These are phyloP conservation scores for Coemansia guatemalensis DNA, from an alignment of 192 early-diverging fungal genomes.

Conservation along the genomic window DNA sequence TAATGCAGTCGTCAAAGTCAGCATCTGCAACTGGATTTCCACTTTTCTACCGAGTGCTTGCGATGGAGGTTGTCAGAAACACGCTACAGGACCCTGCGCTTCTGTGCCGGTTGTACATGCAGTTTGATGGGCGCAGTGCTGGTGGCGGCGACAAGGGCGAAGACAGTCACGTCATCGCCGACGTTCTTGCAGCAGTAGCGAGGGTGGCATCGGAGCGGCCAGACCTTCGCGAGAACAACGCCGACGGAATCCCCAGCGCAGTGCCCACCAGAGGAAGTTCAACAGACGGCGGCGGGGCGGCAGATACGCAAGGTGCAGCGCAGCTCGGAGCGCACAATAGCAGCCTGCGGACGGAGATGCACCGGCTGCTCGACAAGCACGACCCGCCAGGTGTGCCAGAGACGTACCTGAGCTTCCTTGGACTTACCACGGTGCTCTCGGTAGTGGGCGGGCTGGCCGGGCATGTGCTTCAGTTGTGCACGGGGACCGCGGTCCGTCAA, in stretches of 20 bases:
- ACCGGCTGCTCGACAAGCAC: slow-evolving; percentile 92
- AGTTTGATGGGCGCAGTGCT: slow-evolving; percentile 69
- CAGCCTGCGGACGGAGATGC: slow-evolving; percentile 54
- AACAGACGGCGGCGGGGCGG: not conserved
- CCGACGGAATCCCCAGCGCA: slow-evolving; percentile 25
- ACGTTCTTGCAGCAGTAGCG: slow-evolving; percentile 75
- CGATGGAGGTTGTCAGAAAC: slow-evolving; percentile 49
- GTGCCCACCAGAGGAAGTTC: not conserved
- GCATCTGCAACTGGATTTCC: slow-evolving; percentile 9
- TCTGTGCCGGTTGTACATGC: slow-evolving; percentile 65
- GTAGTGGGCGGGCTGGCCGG: slow-evolving; percentile 72
- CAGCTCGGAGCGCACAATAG: slow-evolving; percentile 34
- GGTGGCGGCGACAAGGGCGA: slow-evolving; percentile 18
- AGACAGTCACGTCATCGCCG: slow-evolving; percentile 74
- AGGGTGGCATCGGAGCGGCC: slow-evolving; percentile 77
- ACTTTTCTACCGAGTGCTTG: slow-evolving; percentile 46
- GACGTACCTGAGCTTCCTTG: slow-evolving; percentile 80
- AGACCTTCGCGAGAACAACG: slow-evolving; percentile 19
- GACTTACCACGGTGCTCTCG: slow-evolving; percentile 66
- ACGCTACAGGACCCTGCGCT: slow-evolving; percentile 63
- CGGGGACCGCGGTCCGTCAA: slow-evolving; percentile 23
- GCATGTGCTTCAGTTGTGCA: slow-evolving; percentile 58
- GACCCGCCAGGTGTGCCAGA: slow-evolving; percentile 89
- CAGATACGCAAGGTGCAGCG: slow-evolving; percentile 1
- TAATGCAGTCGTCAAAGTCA: slow-evolving; percentile 5